phyloP scores from a whole-genome alignment of 768 basidiomycete genomes.

The Paxillus involutus region DNA sequence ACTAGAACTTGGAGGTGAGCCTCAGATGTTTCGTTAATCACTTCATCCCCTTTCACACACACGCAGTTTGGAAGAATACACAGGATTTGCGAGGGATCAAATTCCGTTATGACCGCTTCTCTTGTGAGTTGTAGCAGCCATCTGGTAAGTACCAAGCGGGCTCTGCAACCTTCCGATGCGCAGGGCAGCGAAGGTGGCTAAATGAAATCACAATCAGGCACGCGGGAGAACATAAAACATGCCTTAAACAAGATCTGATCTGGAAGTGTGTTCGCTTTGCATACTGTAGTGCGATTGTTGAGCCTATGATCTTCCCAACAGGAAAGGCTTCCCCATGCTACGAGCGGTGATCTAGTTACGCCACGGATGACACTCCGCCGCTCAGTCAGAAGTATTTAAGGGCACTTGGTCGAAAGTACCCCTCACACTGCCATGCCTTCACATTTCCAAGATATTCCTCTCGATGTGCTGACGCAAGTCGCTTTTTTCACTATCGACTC shows the following conservation, averaged over 20 bases:
- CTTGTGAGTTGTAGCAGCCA: conserved; percentile 22
- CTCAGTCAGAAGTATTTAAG: conserved; percentile 28
- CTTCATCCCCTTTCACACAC: conserved; percentile 25
- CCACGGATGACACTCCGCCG: conserved; percentile 33
- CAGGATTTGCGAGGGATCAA: conserved; percentile 9
- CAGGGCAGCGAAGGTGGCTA: conserved; percentile 33
- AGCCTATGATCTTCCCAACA: conserved; percentile 36
- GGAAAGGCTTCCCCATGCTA: conserved; percentile 33
- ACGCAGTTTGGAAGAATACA: conserved; percentile 10
- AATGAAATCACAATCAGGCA: conserved; percentile 37
- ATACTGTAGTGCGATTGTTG: conserved; percentile 26
- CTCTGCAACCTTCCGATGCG: conserved; percentile 24
- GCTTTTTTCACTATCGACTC: conserved; percentile 45
- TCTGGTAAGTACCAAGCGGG: conserved; percentile 14
- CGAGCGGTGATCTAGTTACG: conserved; percentile 35
- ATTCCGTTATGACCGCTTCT: conserved; percentile 23
- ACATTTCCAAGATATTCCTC: conserved; percentile 48
- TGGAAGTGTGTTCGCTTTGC: conserved; percentile 29
- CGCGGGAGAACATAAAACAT: conserved; percentile 25
- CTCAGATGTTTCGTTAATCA: conserved; percentile 16
- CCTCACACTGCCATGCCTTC: conserved; percentile 40
- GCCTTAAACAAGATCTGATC: conserved; percentile 35
- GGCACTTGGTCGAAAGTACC: conserved; percentile 5
- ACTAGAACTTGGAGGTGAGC: neutral
- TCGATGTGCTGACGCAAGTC: conserved; percentile 57